Conservation (phyloP, 2,329 filamentous ascomycete species). For the Botrytis byssoidea region DNA sequence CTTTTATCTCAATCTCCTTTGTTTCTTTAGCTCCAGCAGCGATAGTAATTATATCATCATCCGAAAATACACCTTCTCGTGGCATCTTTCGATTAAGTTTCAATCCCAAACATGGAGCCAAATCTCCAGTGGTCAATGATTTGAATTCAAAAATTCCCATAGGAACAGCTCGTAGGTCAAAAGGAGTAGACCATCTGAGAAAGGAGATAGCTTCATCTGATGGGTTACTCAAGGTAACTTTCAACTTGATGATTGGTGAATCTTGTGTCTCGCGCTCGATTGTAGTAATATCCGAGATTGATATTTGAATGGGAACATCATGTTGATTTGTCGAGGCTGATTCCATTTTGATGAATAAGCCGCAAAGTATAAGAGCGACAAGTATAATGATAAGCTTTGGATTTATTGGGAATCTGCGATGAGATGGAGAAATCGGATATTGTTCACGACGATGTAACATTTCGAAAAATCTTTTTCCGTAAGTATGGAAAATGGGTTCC, state of each 20-base stretch:
- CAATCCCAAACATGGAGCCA: conserved; percentile 27
- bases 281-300: background rate
- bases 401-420: background rate
- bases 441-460: conserved; percentile 1
- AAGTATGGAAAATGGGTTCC: background rate
- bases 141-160: conserved; percentile 40
- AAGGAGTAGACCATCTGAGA: conserved; percentile 42
- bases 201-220: conserved; percentile 37
- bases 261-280: background rate
- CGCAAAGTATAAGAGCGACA: background rate
- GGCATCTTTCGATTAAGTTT: conserved; percentile 39
- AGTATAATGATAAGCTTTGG: background rate
- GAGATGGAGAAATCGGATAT: background rate
- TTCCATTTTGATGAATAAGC: conserved; percentile 2
- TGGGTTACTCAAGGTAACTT: conserved; percentile 32
- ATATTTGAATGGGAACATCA: conserved; percentile 3
- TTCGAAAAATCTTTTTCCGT: background rate
- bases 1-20: conserved; percentile 30
- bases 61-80: conserved; percentile 28
- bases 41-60: conserved; percentile 39
- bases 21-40: conserved; percentile 32
- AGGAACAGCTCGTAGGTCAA: conserved; percentile 39
- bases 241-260: conserved; percentile 13
- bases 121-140: conserved; percentile 19
- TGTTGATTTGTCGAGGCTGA: background rate